Conservation (phyloP, 768 basidiomycete genomes). For the Lactifluus hygrophoroides region DNA sequence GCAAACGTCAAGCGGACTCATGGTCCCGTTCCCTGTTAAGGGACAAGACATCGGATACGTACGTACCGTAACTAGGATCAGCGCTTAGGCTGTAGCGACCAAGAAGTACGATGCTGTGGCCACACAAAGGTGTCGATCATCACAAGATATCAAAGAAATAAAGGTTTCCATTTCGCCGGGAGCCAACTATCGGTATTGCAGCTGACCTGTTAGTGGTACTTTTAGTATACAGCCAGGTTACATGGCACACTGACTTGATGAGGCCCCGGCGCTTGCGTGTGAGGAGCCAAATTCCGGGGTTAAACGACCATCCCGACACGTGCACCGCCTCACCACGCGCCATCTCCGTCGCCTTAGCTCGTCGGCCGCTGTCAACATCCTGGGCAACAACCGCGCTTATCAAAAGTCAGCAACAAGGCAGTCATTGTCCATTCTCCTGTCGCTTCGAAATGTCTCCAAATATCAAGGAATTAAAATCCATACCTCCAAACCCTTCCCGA, state of each 20-base stretch:
- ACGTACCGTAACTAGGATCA: background rate
- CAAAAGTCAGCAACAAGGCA: background rate
- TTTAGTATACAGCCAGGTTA: too few species aligned
- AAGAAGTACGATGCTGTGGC: background rate
- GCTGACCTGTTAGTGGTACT: background rate
- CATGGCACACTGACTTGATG: too few species aligned
- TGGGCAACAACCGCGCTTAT: background rate
- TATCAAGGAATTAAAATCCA: slow-evolving; percentile 28
- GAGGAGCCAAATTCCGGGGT: background rate
- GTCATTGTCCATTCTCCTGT: background rate
- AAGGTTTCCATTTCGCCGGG: background rate
- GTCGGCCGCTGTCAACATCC: background rate
- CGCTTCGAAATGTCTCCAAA: background rate
- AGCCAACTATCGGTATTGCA: background rate
- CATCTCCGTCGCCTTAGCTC: too few species aligned
- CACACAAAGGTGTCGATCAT: too few species aligned
- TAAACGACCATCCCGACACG: too few species aligned
- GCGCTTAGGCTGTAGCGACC: background rate
- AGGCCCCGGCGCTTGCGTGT: too few species aligned
- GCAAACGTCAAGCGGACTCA: background rate
- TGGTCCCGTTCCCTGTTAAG: background rate
- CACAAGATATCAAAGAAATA: too few species aligned
- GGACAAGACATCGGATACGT: background rate
- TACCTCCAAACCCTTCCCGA: slow-evolving; percentile 53
- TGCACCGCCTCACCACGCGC: background rate